Base-by-base conservation (phyloP, 106 monocot species). In the Phalaenopsis aphrodite region DNA sequence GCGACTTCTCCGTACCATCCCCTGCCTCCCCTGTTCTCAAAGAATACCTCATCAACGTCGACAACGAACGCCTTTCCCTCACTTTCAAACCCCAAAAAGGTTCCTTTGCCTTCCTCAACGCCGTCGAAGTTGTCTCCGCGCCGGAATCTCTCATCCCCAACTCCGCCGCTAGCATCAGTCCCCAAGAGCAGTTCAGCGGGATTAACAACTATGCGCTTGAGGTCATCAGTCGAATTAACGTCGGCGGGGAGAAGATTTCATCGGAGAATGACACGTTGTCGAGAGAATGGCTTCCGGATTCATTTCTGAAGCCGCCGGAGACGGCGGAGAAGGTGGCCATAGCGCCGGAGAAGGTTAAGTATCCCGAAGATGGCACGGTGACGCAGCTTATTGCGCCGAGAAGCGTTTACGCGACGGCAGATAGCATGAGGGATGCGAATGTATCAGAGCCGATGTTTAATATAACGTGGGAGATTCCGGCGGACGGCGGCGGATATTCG, bases 31-130 rank as follows among this genome's bases (percentile, higher is more conserved):
- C 88, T 2, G 47, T 88, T 24, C 42, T 95, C 38, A 95, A 90
- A 74, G 95, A 95, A 77, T 95, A 95, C 83, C 79, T 93, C 57
- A 45, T 95, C 37, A 48, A 18, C 24, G 61, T 85, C 81, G 49
- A 84, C 18, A 55, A 12, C 1, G 87, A 92, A 78, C 79, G 79
- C 41, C 21, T 87, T 39, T 85, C 78, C 43, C 75, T 91, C 79
- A 23, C 67, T 11, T 89, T 91, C 85, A 48, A 64, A 19, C 91
- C 91, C 2, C 75, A 64, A 18, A 84, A 87, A 56, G 84, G 83
- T 21, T 91, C 91, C 43, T 72, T 82, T 16, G 88, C 91, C 19
- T 91, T 91, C 85, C 68, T 91, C 81, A 91, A 91, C 46, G 88
- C 88, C 19, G 78, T 91, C 45, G 91, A 91, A 76, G 77, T 91